Conservation (phyloP, 2,329 filamentous ascomycete genomes). For the Stagonosporopsis cucurbitacearum region DNA sequence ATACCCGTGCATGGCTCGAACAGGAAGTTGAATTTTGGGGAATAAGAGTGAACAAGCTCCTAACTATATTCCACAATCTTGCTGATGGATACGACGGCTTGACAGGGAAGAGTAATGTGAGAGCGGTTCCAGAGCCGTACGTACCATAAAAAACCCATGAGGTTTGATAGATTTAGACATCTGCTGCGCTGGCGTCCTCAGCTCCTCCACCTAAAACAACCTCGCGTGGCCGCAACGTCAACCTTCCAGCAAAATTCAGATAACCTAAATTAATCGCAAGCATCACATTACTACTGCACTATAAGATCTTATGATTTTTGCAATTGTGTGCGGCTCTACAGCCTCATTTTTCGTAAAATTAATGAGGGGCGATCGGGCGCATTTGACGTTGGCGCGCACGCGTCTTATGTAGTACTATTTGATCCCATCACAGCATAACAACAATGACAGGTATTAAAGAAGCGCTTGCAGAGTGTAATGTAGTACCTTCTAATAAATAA, state of each 20-base stretch:
- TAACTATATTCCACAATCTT: constrained; percentile 3
- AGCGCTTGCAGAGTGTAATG: too few relatives aligned
- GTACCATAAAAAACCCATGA: constrained; percentile 1
- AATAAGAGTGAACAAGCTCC: constrained; percentile 3
- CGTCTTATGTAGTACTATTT: too few relatives aligned
- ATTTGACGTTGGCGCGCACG: too few relatives aligned
- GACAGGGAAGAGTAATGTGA: not conserved
- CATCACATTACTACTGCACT: not conserved
- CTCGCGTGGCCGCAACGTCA: not conserved
- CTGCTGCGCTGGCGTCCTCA: too few relatives aligned
- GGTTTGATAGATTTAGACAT: constrained; percentile 1
- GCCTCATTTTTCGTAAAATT: too few relatives aligned
- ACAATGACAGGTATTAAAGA: too few relatives aligned
- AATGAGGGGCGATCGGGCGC: too few relatives aligned
- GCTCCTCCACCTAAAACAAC: not conserved
- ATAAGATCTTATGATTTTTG: not conserved
- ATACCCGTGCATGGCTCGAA: constrained; percentile 2
- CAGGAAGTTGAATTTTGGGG: constrained; percentile 3
- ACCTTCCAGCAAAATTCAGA: not conserved
- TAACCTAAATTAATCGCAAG: not conserved
- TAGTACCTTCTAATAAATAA: too few relatives aligned
- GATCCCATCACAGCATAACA: too few relatives aligned
- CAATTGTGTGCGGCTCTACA: too few relatives aligned
- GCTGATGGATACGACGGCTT: constrained; percentile 3
- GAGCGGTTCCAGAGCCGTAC: not conserved